Conservation (phyloP, 345 rosid genomes). For the Leavenworthia alabamica region DNA sequence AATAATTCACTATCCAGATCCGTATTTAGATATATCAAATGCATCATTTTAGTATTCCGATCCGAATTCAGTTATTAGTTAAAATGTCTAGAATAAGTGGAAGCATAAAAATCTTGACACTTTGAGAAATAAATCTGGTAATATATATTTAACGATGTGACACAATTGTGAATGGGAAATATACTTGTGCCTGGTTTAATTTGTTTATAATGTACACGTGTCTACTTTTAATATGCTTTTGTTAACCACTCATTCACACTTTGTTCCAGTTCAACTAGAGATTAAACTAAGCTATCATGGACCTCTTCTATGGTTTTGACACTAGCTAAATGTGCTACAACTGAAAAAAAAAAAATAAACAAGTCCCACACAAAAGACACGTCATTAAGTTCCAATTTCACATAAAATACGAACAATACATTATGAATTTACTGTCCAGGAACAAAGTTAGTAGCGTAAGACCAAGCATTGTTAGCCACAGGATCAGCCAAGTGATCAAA, state of each 20-base stretch:
- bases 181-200: not conserved
- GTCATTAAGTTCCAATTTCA: not conserved
- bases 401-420: slow-evolving; percentile 7
- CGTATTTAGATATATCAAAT: too few species aligned
- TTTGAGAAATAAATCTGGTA: too few species aligned
- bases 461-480: slow-evolving; percentile 90
- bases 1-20: too few species aligned
- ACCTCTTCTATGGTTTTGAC: not conserved
- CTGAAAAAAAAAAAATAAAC: not conserved
- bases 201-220: not conserved
- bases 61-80: too few species aligned
- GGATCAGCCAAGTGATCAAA: slow-evolving; percentile 88
- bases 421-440: slow-evolving; percentile 65
- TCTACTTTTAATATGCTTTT: not conserved
- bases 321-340: not conserved
- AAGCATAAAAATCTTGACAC: too few species aligned
- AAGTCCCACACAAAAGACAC: not conserved
- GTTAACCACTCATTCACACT: not conserved
- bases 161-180: not conserved
- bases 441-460: slow-evolving; percentile 92
- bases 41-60: too few species aligned
- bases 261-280: not conserved
- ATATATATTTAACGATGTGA: not conserved
- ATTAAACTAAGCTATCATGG: not conserved
- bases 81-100: too few species aligned